Conservation (phyloP, 192 early-diverging fungal species). For the Coemansia sp. region DNA sequence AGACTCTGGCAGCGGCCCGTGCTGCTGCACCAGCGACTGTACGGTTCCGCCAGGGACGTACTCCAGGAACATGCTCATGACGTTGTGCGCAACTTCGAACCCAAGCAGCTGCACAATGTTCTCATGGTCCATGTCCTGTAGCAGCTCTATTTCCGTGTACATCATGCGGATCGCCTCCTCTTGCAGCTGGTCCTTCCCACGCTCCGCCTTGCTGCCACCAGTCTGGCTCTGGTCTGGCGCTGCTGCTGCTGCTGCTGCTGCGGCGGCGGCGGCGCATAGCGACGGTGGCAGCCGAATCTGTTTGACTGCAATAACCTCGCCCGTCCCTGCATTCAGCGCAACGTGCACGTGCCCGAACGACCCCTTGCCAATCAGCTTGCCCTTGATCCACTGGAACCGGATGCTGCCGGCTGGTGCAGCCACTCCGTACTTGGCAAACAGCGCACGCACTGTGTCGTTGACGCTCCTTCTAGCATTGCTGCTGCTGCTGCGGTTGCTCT, state of each 20-base stretch:
- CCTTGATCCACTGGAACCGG: constrained; percentile 73
- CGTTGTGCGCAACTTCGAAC: constrained; percentile 64
- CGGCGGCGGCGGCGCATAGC: constrained; percentile 16
- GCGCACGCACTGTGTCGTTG: constrained; percentile 40
- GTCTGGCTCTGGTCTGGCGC: not conserved
- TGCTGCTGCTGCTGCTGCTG: constrained; percentile 4
- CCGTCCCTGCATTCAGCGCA: constrained; percentile 70
- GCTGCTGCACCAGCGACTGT: constrained; percentile 71
- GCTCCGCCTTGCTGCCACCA: not conserved
- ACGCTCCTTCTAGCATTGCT: not conserved
- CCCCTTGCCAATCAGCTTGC: constrained; percentile 80
- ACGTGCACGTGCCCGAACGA: constrained; percentile 81
- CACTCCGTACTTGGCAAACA: constrained; percentile 47
- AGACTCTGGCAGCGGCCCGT: constrained; percentile 73
- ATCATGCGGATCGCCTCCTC: constrained; percentile 61
- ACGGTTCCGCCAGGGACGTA: constrained; percentile 96
- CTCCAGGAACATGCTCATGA: constrained; percentile 94
- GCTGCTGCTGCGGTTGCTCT: not conserved
- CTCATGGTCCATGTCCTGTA: constrained; percentile 80
- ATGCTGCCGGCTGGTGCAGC: constrained; percentile 28
- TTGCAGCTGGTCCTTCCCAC: not conserved
- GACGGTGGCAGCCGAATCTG: constrained; percentile 69
- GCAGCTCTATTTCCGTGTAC: constrained; percentile 71
- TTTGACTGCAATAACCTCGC: constrained; percentile 84
- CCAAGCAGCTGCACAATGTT: constrained; percentile 96